Conservation (phyloP, 73 alveolate species). For the Breviolum minutum region DNA sequence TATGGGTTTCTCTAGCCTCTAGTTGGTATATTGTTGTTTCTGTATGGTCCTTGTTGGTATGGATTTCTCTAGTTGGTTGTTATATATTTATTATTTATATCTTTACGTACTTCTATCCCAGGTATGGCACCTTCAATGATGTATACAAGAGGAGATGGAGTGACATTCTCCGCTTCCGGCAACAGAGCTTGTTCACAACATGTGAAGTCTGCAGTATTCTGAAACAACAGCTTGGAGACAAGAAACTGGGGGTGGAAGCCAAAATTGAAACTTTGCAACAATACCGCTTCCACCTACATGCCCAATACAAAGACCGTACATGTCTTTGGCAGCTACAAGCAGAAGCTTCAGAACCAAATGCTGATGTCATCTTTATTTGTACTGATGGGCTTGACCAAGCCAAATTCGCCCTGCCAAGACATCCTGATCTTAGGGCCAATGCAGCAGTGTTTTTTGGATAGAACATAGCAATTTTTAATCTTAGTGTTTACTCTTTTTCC, state of each 20-base stretch:
- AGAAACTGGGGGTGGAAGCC: background rate
- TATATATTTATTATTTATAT: too few species aligned
- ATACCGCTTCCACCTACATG: background rate
- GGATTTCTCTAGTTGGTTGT: too few species aligned
- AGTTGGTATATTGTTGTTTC: background rate
- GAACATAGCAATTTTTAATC: background rate
- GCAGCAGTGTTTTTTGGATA: conserved; percentile 14
- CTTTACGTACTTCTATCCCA: background rate
- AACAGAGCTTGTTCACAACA: background rate
- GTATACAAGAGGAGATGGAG: conserved; percentile 2
- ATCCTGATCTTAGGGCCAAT: background rate
- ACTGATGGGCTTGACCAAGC: conserved; percentile 15
- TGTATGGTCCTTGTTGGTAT: background rate
- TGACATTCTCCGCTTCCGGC: conserved; percentile 4
- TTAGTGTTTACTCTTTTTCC: background rate
- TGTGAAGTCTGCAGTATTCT: background rate
- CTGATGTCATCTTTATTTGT: background rate
- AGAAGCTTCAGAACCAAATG: background rate
- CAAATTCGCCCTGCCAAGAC: background rate
- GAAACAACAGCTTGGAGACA: conserved; percentile 4
- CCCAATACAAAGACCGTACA: background rate
- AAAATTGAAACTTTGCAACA: background rate
- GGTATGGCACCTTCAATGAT: background rate
- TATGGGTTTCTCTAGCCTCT: background rate
- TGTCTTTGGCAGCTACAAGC: background rate